Base-by-base conservation (phyloP, 1,284 basidiomycete species). In the Singerocomus inundabilis region DNA sequence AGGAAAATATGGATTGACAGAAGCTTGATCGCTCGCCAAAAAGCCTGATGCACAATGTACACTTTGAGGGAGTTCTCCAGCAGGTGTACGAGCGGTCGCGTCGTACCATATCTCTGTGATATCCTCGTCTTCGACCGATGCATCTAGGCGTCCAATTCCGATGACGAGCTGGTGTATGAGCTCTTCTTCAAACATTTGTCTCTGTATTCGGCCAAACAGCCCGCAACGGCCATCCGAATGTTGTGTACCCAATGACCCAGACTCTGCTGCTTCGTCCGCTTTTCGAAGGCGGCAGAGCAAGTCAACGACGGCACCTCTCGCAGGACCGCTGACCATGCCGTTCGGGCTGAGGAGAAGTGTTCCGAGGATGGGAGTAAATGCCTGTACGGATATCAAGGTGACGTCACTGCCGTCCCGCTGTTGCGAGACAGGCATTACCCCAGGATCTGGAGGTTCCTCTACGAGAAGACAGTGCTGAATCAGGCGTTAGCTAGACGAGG, bases 301-400 rank as follows among this genome's bases (percentile, higher is more conserved):
- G 57, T 90, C 81, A 12, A 95, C 89, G 45, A 97, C 79, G 3
- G 88, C 85, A 45, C 78, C 77, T 54, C 93, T 82, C 15, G 91
- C 84, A 3, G 84, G 79, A 25, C 84, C 84, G 29, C 86, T 85
- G 35, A 97, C 83, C 46, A 78, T 71, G 21, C 79, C 78, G 63
- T 91, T 93, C 12, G 85, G 79, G 64, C 87, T 93, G 48, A 97
- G 80, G 21, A 98, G 77, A 33, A 98, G 75, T 0, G 91, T 90
- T 44, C 92, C 94, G 16, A 98, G 78, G 44, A 98, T 85, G 6
- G 93, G 91, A 3, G 94, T 96, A 72, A 98, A 98, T 9, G 88
- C 82, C 59, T 88, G 84, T 5, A 93, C 89, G 43, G 85, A 81
- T 45, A 98, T 83, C 31, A 70, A 63, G 0, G 85, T 72, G 18